Evolutionary conservation across 2,329 filamentous ascomycete species (phyloP).

Genomic region (Ophiostoma populinum): DNA sequence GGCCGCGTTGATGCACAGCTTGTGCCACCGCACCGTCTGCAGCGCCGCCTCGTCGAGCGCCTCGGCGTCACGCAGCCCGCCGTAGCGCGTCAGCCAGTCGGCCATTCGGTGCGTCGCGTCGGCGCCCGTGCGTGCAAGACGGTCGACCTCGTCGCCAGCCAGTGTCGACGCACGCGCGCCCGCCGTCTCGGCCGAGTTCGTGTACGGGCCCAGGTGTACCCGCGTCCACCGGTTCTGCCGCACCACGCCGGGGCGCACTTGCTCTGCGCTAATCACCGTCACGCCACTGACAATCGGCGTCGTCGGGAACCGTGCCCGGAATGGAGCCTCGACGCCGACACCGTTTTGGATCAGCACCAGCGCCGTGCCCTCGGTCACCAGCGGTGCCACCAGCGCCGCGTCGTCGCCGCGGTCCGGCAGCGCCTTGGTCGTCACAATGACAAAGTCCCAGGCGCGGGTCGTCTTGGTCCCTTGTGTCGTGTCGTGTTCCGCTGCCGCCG

Average conservation of each 20-base stretch:
- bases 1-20: constrained; percentile 58
- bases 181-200: constrained; percentile 19
- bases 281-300: constrained; percentile 49
- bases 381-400: constrained; percentile 39
- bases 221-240: constrained; percentile 59
- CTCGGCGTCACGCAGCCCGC: constrained; percentile 48
- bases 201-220: constrained; percentile 51
- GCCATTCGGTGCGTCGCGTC: constrained; percentile 30
- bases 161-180: neutral
- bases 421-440: constrained; percentile 55
- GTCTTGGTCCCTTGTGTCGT: too few species aligned
- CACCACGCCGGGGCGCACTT: constrained; percentile 43
- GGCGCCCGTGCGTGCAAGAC: constrained; percentile 14
- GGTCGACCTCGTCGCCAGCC: neutral
- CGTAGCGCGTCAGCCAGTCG: constrained; percentile 34
- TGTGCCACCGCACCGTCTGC: constrained; percentile 58
- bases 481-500: constrained; percentile 24
- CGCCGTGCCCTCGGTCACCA: constrained; percentile 34
- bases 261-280: constrained; percentile 51
- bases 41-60: constrained; percentile 41
- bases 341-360: constrained; percentile 57
- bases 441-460: constrained; percentile 35
- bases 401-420: constrained; percentile 47
- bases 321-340: constrained; percentile 51
- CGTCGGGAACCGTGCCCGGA: constrained; percentile 40